phyloP scores from a whole-genome alignment of 1,139 yeast genomes.

The Candida neerlandica region DNA sequence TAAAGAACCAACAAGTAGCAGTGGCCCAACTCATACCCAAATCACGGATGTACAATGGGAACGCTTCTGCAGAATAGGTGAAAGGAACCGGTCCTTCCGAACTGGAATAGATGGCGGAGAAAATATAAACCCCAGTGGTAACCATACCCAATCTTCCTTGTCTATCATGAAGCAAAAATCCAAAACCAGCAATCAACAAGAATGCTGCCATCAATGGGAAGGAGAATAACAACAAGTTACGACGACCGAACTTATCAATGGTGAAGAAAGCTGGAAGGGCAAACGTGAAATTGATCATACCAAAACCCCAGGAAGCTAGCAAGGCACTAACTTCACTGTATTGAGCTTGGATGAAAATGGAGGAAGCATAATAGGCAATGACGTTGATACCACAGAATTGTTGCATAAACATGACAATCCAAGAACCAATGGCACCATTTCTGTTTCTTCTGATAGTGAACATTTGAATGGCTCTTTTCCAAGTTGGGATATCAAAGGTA shows the following conservation, averaged over 20 bases:
- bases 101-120: slow-evolving; percentile 73
- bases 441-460: slow-evolving; percentile 76
- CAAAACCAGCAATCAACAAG: slow-evolving; percentile 72
- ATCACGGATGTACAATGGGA: slow-evolving; percentile 83
- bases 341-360: slow-evolving; percentile 70
- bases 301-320: slow-evolving; percentile 81
- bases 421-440: slow-evolving; percentile 79
- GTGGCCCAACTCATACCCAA: slow-evolving; percentile 86
- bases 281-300: slow-evolving; percentile 76
- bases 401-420: slow-evolving; percentile 87
- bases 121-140: slow-evolving; percentile 76
- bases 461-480: slow-evolving; percentile 54
- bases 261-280: slow-evolving; percentile 85
- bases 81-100: slow-evolving; percentile 94
- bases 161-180: slow-evolving; percentile 60
- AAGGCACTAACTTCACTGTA: slow-evolving; percentile 64
- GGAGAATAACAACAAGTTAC: slow-evolving; percentile 67
- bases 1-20: slow-evolving; percentile 85
- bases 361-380: slow-evolving; percentile 78
- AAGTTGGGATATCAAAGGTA: slow-evolving; percentile 55
- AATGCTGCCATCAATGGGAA: slow-evolving; percentile 76
- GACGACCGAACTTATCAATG: slow-evolving; percentile 78
- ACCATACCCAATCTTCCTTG: slow-evolving; percentile 48
- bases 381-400: slow-evolving; percentile 92
- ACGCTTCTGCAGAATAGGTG: slow-evolving; percentile 83